A percentile compares a stretch with the other conserved stretches of the same genome.
Evolutionary conservation across 768 basidiomycete genomes (phyloP).

Genomic region (Termitomyces heimii): DNA sequence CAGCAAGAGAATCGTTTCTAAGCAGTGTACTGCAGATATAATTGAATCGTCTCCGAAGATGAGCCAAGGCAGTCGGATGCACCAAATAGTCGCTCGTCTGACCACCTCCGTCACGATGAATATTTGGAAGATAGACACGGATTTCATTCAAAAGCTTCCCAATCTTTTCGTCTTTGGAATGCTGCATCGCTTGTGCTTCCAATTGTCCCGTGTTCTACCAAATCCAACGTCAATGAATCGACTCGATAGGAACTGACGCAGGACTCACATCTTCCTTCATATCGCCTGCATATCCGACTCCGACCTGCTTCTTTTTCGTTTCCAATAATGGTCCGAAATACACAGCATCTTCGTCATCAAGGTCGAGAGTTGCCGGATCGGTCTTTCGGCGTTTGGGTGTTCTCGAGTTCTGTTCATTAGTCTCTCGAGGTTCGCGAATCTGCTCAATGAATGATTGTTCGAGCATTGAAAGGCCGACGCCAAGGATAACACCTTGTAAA

Average conservation of each 20-base stretch:
- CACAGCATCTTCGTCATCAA: constrained; percentile 49
- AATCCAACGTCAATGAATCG: not conserved
- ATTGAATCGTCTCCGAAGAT: constrained; percentile 88
- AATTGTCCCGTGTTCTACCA: constrained; percentile 74
- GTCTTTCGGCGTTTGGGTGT: constrained; percentile 43
- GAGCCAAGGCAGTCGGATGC: constrained; percentile 89
- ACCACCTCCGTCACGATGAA: constrained; percentile 70
- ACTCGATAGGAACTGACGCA: not conserved
- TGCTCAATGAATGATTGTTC: constrained; percentile 67
- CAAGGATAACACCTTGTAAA: constrained; percentile 84
- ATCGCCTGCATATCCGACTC: constrained; percentile 85
- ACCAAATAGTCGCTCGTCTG: constrained; percentile 85
- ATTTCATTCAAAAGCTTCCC: constrained; percentile 63
- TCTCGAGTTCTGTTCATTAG: constrained; percentile 27
- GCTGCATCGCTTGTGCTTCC: constrained; percentile 72
- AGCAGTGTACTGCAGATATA: constrained; percentile 80
- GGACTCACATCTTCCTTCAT: constrained; percentile 76
- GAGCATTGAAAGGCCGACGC: constrained; percentile 85
- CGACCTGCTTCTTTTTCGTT: constrained; percentile 53
- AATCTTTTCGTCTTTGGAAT: constrained; percentile 67
- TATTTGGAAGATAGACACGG: constrained; percentile 78
- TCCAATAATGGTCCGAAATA: constrained; percentile 37
- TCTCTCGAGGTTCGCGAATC: constrained; percentile 26
- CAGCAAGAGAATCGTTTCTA: constrained; percentile 87
- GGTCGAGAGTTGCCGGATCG: constrained; percentile 16